phyloP scores from a whole-genome alignment of 169 alveolate genomes.

The Plasmodium vivax region DNA sequence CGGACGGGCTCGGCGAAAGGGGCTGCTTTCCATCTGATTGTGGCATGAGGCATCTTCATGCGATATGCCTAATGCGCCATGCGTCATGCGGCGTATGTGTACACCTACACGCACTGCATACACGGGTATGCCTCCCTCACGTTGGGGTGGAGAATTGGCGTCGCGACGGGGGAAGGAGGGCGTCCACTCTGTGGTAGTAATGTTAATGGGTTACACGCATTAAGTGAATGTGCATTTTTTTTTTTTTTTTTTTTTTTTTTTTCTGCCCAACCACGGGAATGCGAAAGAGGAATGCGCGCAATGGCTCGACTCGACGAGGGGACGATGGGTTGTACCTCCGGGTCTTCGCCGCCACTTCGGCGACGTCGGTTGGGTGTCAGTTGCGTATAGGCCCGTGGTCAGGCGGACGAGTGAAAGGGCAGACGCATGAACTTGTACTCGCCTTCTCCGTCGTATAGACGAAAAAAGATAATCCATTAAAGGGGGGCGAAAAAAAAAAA shows the following conservation, averaged over 20 bases:
- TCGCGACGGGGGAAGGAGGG: background rate
- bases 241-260: too few relatives aligned
- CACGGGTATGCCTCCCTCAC: background rate
- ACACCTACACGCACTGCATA: background rate
- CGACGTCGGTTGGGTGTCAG: background rate
- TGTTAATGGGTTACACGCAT: background rate
- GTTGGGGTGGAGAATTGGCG: background rate
- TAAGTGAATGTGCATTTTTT: background rate
- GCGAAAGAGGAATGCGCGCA: background rate
- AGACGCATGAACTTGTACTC: background rate
- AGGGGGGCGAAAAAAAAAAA: background rate
- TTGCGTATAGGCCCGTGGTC: background rate
- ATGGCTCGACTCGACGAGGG: background rate
- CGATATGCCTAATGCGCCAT: too few relatives aligned
- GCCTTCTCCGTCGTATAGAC: background rate
- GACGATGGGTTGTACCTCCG: background rate
- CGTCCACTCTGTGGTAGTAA: background rate
- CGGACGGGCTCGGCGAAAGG: background rate
- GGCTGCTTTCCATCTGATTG: background rate
- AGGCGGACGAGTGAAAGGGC: too few relatives aligned
- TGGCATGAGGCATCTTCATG: too few relatives aligned
- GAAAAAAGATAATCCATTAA: background rate
- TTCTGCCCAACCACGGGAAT: background rate
- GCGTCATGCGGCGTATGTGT: background rate
- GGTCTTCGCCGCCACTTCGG: background rate